These are phyloP conservation scores for Marchantia paleacea DNA, from an alignment of 225 moss, liverwort and hornwort genomes.

Conservation along the genomic window DNA sequence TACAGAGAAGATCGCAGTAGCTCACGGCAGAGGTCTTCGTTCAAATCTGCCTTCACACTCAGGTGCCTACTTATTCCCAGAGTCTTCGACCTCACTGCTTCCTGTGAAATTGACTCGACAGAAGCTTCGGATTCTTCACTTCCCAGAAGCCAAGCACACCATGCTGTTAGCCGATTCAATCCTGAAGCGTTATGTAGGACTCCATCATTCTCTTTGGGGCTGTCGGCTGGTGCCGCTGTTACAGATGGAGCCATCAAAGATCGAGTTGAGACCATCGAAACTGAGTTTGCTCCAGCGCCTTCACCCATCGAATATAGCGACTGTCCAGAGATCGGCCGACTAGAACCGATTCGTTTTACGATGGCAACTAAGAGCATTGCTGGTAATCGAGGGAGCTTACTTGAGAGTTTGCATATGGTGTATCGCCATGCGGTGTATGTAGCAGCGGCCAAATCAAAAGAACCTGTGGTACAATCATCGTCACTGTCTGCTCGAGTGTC, in stretches of 20 bases:
- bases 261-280: neutral
- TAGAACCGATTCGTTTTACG: slow-evolving; percentile 20
- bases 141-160: slow-evolving; percentile 45
- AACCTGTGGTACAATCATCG: neutral
- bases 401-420: slow-evolving; percentile 33
- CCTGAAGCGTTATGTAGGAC: neutral
- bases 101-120: neutral
- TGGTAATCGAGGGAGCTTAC: slow-evolving; percentile 36
- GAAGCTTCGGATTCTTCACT: neutral
- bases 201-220: neutral
- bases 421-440: slow-evolving; percentile 36
- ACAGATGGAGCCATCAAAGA: neutral
- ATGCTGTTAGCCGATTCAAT: slow-evolving; percentile 24
- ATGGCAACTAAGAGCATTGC: slow-evolving; percentile 42
- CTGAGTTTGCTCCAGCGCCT: neutral
- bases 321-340: neutral
- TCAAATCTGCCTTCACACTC: slow-evolving; percentile 25
- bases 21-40: slow-evolving; percentile 32
- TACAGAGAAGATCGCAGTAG: slow-evolving; percentile 33
- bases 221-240: neutral
- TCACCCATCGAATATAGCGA: neutral
- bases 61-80: slow-evolving; percentile 23
- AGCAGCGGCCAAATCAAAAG: slow-evolving; percentile 12
- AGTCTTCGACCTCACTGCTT: neutral
- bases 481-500: neutral